Conservation (phyloP, 495 filamentous ascomycete species). For the Talaromyces proteolyticus region DNA sequence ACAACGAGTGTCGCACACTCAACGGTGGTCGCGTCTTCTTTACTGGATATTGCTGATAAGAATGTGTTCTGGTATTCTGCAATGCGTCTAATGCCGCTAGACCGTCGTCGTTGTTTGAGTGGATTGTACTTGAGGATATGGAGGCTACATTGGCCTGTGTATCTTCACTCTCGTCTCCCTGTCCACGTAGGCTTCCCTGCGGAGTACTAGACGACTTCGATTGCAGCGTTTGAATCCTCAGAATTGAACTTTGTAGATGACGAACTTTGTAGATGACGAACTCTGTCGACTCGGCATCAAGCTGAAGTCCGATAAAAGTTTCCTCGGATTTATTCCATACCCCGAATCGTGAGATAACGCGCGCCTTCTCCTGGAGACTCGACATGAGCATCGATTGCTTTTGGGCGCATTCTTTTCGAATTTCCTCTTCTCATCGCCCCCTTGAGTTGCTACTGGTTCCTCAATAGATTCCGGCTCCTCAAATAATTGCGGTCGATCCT, state of each 20-base stretch:
- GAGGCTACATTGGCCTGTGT: neutral
- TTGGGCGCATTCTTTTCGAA: neutral
- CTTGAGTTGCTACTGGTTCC: too few relatives aligned
- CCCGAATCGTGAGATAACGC: conserved; percentile 1
- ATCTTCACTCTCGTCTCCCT: neutral
- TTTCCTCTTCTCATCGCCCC: neutral
- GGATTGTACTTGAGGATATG: neutral
- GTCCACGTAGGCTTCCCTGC: neutral
- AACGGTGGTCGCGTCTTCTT: conserved; percentile 5
- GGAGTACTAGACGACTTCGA: conserved; percentile 2
- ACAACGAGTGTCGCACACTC: conserved; percentile 55
- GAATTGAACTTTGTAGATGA: too few relatives aligned
- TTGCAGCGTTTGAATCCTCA: neutral
- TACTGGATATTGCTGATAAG: neutral
- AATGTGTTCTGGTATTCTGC: neutral
- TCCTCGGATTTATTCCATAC: neutral
- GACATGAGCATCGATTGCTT: conserved; percentile 7
- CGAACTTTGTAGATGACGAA: neutral
- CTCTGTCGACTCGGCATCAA: conserved; percentile 1
- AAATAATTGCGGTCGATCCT: neutral
- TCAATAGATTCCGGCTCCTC: conserved; percentile 7
- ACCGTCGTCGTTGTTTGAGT: conserved; percentile 3
- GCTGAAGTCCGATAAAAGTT: neutral
- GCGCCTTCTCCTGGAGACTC: conserved; percentile 12
- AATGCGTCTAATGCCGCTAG: neutral